phyloP scores from a whole-genome alignment of 1,284 basidiomycete species.

The Vanrija pseudolonga region DNA sequence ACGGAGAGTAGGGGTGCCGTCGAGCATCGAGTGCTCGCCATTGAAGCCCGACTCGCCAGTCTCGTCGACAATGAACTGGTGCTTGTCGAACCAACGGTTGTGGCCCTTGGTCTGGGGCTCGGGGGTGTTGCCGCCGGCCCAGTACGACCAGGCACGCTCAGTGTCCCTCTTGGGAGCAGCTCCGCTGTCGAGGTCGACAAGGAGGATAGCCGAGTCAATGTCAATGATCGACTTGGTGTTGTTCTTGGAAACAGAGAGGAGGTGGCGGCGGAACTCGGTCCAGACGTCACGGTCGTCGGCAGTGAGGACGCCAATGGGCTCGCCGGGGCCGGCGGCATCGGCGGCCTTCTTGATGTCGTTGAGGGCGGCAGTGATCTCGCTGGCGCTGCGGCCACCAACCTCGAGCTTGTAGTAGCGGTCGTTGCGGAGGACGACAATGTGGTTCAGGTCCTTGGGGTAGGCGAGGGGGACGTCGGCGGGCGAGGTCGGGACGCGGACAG shows the following conservation, averaged over 20 bases:
- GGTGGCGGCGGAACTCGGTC: constrained; percentile 71
- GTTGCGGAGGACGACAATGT: constrained; percentile 85
- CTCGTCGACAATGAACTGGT: constrained; percentile 87
- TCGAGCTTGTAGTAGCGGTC: constrained; percentile 84
- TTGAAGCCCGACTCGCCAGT: constrained; percentile 90
- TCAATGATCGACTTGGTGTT: constrained; percentile 69
- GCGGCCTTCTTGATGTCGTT: constrained; percentile 69
- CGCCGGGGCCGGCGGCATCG: constrained; percentile 55
- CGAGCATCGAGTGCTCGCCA: constrained; percentile 56
- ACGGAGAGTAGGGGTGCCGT: constrained; percentile 90
- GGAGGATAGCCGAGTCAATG: constrained; percentile 85
- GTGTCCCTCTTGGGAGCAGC: constrained; percentile 52
- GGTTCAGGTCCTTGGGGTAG: constrained; percentile 70
- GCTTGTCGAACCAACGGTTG: constrained; percentile 97
- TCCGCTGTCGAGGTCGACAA: constrained; percentile 74
- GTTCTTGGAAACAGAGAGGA: constrained; percentile 62
- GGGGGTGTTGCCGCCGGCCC: constrained; percentile 68
- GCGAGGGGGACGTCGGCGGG: constrained; percentile 80
- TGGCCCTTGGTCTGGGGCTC: constrained; percentile 55
- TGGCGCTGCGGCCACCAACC: constrained; percentile 61
- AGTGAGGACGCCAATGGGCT: constrained; percentile 77
- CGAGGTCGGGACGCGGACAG: constrained; percentile 76
- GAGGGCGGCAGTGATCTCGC: constrained; percentile 79
- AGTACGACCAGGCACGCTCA: constrained; percentile 75
- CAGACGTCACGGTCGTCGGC: constrained; percentile 86